Evolutionary conservation across 768 basidiomycete species (phyloP).

Genomic region (Auricularia sp.): DNA sequence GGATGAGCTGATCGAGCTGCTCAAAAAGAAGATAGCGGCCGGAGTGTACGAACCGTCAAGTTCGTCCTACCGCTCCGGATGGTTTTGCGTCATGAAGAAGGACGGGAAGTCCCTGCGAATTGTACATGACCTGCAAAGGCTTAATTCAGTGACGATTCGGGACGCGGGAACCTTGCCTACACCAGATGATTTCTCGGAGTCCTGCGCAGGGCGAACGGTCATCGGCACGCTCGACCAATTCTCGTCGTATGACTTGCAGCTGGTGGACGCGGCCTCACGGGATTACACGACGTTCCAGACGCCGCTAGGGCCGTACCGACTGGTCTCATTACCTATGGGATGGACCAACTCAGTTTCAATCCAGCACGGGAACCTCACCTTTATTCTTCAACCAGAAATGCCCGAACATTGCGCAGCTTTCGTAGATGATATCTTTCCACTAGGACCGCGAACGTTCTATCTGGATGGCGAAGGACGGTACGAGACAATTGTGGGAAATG

Average conservation of each 20-base stretch:
- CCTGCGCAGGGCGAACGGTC: conserved; percentile 9
- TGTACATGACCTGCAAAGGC: conserved; percentile 18
- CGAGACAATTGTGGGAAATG: conserved; percentile 14
- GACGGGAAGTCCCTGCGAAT: conserved; percentile 15
- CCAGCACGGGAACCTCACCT: conserved; percentile 8
- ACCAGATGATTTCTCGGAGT: conserved; percentile 12
- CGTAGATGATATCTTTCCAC: conserved; percentile 16
- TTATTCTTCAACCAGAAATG: conserved; percentile 8
- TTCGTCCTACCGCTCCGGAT: conserved; percentile 25
- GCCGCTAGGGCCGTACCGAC: conserved; percentile 7
- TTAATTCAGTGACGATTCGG: conserved; percentile 14
- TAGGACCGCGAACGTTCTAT: conserved; percentile 13
- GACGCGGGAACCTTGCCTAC: conserved; percentile 11
- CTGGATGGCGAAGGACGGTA: conserved; percentile 1
- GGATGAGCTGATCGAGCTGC: conserved; percentile 19
- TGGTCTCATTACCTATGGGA: conserved; percentile 10
- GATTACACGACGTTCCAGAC: conserved; percentile 14
- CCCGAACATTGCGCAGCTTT: conserved; percentile 10
- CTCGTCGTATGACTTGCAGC: conserved; percentile 10
- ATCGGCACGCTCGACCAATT: conserved; percentile 9
- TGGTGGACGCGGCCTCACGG: conserved; percentile 7
- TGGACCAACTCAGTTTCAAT: conserved; percentile 8
- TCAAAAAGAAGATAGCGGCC: conserved; percentile 24
- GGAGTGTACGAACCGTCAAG: conserved; percentile 29
- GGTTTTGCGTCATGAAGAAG: conserved; percentile 31